These are phyloP conservation scores for Coniochaeta hoffmannii DNA, from an alignment of 2,329 filamentous ascomycete genomes.

Conservation along the genomic window DNA sequence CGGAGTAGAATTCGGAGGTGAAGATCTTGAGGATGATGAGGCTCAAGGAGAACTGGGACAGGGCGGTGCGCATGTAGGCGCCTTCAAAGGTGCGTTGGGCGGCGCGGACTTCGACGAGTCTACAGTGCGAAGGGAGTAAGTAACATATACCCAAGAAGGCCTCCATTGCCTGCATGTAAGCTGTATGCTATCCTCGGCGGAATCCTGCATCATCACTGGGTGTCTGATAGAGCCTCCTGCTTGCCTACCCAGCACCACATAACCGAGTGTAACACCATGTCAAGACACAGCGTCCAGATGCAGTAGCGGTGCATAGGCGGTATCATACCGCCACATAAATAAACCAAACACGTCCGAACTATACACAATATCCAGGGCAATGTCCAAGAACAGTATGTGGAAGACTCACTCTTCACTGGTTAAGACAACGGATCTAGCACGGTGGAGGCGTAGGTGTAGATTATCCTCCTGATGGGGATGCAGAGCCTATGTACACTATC, in stretches of 20 bases:
- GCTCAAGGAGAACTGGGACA: conserved; percentile 92
- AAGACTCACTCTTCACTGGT: conserved; percentile 62
- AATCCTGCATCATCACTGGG: too few species aligned
- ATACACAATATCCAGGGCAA: neutral
- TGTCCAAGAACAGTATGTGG: neutral
- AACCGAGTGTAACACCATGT: neutral
- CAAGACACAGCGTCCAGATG: neutral
- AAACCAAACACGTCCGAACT: too few species aligned
- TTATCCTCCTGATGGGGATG: conserved; percentile 55
- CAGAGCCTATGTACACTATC: conserved; percentile 18
- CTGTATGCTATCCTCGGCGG: too few species aligned
- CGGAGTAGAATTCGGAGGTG: conserved; percentile 91
- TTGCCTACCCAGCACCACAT: neutral
- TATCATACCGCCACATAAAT: too few species aligned
- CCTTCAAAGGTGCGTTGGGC: conserved; percentile 96
- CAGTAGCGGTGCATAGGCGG: too few species aligned
- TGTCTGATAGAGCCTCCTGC: too few species aligned
- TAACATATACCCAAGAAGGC: too few species aligned
- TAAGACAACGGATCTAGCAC: conserved; percentile 74
- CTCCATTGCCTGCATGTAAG: too few species aligned
- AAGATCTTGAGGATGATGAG: conserved; percentile 96
- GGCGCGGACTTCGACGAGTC: conserved; percentile 86
- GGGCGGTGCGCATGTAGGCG: conserved; percentile 88
- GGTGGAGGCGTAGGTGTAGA: conserved; percentile 74
- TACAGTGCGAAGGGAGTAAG: conserved; percentile 19